These are phyloP conservation scores for Zymoseptoria brevis DNA, from an alignment of 2,329 filamentous ascomycete genomes.

Conservation along the genomic window DNA sequence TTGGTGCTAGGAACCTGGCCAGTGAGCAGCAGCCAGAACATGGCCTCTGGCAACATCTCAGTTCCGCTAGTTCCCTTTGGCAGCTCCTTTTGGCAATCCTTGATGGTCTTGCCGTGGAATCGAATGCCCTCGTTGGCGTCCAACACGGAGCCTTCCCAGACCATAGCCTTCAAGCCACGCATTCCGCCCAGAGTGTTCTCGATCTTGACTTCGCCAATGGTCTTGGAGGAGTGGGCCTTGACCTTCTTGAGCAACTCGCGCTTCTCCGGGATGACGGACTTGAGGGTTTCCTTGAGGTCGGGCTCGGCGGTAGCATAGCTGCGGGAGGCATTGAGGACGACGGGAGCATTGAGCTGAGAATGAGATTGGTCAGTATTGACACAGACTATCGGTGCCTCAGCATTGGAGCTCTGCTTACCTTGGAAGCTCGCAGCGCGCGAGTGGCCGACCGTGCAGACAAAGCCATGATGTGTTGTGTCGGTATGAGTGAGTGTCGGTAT, in stretches of 20 bases:
- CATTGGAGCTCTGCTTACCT: slow-evolving; percentile 41
- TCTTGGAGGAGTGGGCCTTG: slow-evolving; percentile 74
- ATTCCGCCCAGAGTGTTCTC: slow-evolving; percentile 93
- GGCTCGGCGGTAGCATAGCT: slow-evolving; percentile 71
- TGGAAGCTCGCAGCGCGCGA: slow-evolving; percentile 55
- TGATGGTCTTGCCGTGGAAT: slow-evolving; percentile 96
- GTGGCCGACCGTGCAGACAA: slow-evolving; percentile 55
- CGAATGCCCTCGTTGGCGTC: slow-evolving; percentile 96
- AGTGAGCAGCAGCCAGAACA: slow-evolving; percentile 98
- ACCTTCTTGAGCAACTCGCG: slow-evolving; percentile 89
- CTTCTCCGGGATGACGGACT: slow-evolving; percentile 79
- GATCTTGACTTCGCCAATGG: slow-evolving; percentile 85
- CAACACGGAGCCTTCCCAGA: slow-evolving; percentile 96
- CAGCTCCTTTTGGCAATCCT: slow-evolving; percentile 88
- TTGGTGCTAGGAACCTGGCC: slow-evolving; percentile 77
- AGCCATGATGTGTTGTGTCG: slow-evolving; percentile 45
- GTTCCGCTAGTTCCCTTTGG: slow-evolving; percentile 88
- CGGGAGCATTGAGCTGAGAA: slow-evolving; percentile 7
- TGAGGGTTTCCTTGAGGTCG: slow-evolving; percentile 81
- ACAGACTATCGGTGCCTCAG: neutral
- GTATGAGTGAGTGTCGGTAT: neutral
- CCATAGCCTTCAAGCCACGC: slow-evolving; percentile 91
- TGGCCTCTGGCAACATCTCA: slow-evolving; percentile 96
- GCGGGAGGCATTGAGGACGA: slow-evolving; percentile 32
- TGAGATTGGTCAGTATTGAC: neutral